Evolutionary conservation across 805 yeast genomes (phyloP).

Genomic region (Wickerhamiella azyma): DNA sequence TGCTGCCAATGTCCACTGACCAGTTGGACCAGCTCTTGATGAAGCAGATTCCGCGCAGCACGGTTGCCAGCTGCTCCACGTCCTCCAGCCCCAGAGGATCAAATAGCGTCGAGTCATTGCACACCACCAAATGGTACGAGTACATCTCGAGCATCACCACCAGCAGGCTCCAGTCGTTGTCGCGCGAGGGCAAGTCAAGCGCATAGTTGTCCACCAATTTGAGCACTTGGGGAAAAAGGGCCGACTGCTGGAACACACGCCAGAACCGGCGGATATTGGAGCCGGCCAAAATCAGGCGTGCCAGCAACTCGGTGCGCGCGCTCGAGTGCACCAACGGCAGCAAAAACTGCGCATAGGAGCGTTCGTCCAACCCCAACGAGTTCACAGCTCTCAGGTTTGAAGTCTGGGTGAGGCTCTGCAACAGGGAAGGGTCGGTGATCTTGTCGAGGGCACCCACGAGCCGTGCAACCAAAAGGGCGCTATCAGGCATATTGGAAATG

Average conservation of each 20-base stretch:
- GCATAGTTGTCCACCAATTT: not conserved
- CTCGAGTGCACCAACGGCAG: not conserved
- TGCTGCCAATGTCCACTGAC: not conserved
- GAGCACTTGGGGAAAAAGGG: not conserved
- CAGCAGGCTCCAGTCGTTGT: constrained; percentile 20
- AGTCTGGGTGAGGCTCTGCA: not conserved
- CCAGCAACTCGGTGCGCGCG: not conserved
- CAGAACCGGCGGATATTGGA: constrained; percentile 10
- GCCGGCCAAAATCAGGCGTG: not conserved
- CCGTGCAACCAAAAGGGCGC: not conserved
- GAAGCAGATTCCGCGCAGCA: constrained; percentile 17
- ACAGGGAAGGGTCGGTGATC: not conserved
- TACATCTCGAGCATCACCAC: constrained; percentile 45
- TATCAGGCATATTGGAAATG: not conserved
- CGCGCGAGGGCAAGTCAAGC: not conserved
- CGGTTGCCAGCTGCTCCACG: constrained; percentile 31
- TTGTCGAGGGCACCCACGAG: not conserved
- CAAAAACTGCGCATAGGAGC: not conserved
- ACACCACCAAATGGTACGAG: constrained; percentile 52
- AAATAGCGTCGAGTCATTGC: constrained; percentile 51
- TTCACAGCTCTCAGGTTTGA: not conserved
- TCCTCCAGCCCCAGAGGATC: constrained; percentile 30
- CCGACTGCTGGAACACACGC: constrained; percentile 9
- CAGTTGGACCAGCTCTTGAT: not conserved
- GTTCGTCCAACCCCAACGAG: not conserved